Base-by-base conservation (phyloP, 1,284 basidiomycete genomes). In the Sporisorium graminicola region DNA sequence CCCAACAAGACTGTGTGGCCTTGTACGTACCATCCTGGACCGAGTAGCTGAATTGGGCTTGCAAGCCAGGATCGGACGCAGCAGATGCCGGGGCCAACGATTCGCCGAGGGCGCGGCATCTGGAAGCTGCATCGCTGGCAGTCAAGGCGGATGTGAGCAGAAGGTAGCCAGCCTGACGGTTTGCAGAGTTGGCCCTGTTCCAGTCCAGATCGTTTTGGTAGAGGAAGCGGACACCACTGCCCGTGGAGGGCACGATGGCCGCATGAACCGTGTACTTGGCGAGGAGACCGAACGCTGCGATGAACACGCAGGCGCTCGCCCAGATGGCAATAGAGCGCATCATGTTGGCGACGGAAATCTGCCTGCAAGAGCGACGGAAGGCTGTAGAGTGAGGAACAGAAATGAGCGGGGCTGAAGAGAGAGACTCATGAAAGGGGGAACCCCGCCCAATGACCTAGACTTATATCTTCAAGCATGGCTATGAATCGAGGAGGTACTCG, bases 121-220 rank as follows among this genome's bases (percentile, higher is more conserved):
- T 64, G 13, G 52, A 24, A 18, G 67, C 65, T 26, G 78, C 78
- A 1, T 76, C 65, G 18, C 55, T 27, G 2, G 69, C 65, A 13
- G 60, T 64, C 20, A 68, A 33, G 5, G 65, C 44, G 3, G 54
- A 42, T 13, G 60, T 58, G 31, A 79, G 68, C 3, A 80, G 61
- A 20, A 82, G 57, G 43, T 78, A 78, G 31, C 79, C 74, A 20
- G 67, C 44, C 53, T 77, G 74, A 29, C 74, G 68, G 6, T 51
- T 13, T n/a, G 56, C 18, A 3, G 74, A 72, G 14, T 40, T 33
- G 40, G 73, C 72, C 26, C 58, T 55, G 58, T 50, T 75, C 63
- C 65, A 70, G 55, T 78, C 65, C 6, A 82, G 69, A 35, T 82
- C 78, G 49, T 82, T 82, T 52, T 80, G 78, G 42, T 77, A 75